Evolutionary conservation across 1,139 yeast species (phyloP), one percentile per base, ranked within the genome.

Genomic region (Hemisphaericaspora lyxosophila): DNA sequence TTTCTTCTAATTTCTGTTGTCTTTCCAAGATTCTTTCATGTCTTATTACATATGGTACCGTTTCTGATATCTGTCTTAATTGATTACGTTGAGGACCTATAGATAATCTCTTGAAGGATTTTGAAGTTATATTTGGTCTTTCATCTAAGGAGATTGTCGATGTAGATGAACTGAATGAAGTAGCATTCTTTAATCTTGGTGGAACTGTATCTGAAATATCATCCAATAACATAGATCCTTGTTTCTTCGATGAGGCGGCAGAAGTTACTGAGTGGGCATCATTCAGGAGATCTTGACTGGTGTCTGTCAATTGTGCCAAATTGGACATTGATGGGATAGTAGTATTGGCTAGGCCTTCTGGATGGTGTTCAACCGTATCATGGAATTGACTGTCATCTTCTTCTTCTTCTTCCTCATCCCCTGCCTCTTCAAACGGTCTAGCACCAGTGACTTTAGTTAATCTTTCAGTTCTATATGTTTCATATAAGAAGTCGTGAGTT

Each of bases 401-500:
- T 18, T 30, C 31, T 11, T 38, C 46, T 14, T 51, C 62, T 11
- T 57, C 63, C 24, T 48, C 50, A 25, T 51, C 59, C 16, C 59
- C 72, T 31, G 48, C 55, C n/a, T 58, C 65, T 19, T 54, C 60
- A 14, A 50, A 46, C n/a, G 47, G 46, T 12, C 47, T 52, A 31
- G 59, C 59, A 15, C 63, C 64, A 7, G 77, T 70, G 26, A 72
- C 78, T 47, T 64, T 67, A 26, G 72, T 67, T 49, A 90, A 75
- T 34, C 94, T 82, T 55, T 86, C 95, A 4, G 97, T 87, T 67
- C 98, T 83, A 64, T 92, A 92, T 45, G 84, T 82, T 62, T 92
- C 98, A 59, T 92, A 92, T 47, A 90, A 70, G 52, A 86, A 80
- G 57, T 89, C 96, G 57, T 89, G 96, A 16, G 97, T 92, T 57